These are phyloP conservation scores for Tuber borchii DNA, from an alignment of 495 filamentous ascomycete genomes.

Conservation along the genomic window DNA sequence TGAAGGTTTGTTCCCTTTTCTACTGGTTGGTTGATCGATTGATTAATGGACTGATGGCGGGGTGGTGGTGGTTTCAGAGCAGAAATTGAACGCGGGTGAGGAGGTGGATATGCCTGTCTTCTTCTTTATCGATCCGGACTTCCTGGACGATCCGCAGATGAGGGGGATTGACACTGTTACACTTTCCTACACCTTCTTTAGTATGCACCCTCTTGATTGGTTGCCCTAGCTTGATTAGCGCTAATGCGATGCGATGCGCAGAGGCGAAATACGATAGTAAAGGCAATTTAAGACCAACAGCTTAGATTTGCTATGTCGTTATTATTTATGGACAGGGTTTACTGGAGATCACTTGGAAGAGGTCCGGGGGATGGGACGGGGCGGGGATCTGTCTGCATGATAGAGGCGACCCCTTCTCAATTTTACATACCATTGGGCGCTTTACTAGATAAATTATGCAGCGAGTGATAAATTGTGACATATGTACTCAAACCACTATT, in stretches of 20 bases:
- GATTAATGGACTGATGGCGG: conserved; percentile 2
- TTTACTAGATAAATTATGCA: neutral
- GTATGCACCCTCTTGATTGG: conserved; percentile 51
- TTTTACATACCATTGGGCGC: neutral
- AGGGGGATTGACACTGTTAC: conserved; percentile 89
- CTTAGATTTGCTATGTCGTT: conserved; percentile 15
- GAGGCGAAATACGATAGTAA: conserved; percentile 85
- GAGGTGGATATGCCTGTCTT: conserved; percentile 99
- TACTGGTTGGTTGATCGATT: neutral
- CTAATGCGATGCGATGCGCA: conserved; percentile 45
- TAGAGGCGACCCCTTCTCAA: neutral
- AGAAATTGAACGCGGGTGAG: conserved; percentile 89
- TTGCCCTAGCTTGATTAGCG: conserved; percentile 22
- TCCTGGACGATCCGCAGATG: conserved; percentile 87
- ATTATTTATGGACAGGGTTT: neutral
- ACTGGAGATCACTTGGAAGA: neutral
- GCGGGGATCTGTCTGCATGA: neutral
- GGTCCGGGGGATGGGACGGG: neutral
- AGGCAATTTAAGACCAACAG: conserved; percentile 46
- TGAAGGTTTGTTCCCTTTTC: conserved; percentile 48
- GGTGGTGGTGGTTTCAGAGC: conserved; percentile 46
- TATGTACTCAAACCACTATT: neutral
- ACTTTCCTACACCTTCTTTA: conserved; percentile 96
- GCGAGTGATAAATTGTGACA: conserved; percentile 1
- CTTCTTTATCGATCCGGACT: conserved; percentile 97